Evolutionary conservation across 176 grass and related monocot species (phyloP), one percentile per base, ranked within the genome.

Genomic region (Tillandsia fasciculata): DNA sequence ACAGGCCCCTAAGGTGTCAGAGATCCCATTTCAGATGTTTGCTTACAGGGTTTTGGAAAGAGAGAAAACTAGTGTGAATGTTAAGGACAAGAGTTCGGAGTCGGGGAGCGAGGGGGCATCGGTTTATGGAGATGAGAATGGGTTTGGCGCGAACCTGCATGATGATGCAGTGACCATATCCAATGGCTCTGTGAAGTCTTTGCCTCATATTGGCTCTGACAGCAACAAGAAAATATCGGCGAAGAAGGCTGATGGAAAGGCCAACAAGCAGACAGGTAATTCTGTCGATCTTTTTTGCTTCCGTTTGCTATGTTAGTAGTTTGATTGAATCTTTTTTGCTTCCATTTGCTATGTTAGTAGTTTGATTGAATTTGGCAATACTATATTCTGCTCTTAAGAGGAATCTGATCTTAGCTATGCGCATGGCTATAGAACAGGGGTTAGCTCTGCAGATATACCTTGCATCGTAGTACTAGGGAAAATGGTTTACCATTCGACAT

Each of bases 21-120:
- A 92, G 73, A 79, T 90, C 70, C 89, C 94, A 23, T 97, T 92
- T 78, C 86, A 97, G 77, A 92, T 97, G 94, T 97, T 83, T 64
- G 84, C 86, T 12, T 92, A 90, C 71, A 81, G 74, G 71, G 72
- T 87, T 11, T 15, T 92, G 59, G 94, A 97, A 78, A 92, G 84
- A 75, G 86, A 90, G 74, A 92, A 73, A 71, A 77, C 42, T 29
- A 23, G 50, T 42, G 48, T 26, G 54, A 68, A 70, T 22, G 57
- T 63, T 49, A 90, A 28, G 74, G 84, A 97, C 27, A 87, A 13
- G 79, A 66, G 68, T 49, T 81, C 82, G 7, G 86, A 90, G 9
- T 83, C 89, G 0, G 89, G 88, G 29, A 92, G 86, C 59, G 86
- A 92, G 4, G 84, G 68, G 18, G 69, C 59, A 49, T 92, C 89